phyloP scores from a whole-genome alignment of 2,329 filamentous ascomycete species.

The Helotiales sp. region DNA sequence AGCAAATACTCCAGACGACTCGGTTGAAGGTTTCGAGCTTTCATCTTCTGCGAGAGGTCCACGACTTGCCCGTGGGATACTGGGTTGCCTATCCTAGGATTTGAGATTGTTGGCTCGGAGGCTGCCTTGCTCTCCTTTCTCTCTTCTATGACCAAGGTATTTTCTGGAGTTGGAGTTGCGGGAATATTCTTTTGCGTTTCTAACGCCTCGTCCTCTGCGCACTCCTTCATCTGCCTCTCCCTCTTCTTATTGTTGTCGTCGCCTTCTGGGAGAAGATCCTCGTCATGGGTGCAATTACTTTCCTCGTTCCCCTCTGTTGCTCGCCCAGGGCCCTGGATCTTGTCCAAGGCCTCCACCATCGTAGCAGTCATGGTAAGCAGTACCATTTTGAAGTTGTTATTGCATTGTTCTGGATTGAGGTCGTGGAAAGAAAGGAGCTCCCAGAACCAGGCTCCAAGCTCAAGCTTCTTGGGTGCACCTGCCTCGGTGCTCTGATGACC shows the following conservation, averaged over 20 bases:
- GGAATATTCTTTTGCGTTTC: conserved; percentile 1
- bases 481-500: conserved; percentile 25
- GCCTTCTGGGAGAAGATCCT: not conserved
- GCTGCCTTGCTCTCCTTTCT: not conserved
- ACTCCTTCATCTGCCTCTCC: not conserved
- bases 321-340: conserved; percentile 36
- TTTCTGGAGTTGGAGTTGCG: not conserved
- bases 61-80: conserved; percentile 75
- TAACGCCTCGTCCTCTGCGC: not conserved
- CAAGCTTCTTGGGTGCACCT: conserved; percentile 27
- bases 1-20: conserved; percentile 73
- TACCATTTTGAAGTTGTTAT: conserved; percentile 61
- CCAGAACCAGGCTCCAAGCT: not conserved
- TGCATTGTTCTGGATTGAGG: conserved; percentile 13
- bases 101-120: conserved; percentile 54
- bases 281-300: not conserved
- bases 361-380: conserved; percentile 75
- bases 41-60: conserved; percentile 61
- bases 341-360: conserved; percentile 65
- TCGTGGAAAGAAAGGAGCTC: not conserved
- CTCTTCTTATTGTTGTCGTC: not conserved
- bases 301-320: not conserved
- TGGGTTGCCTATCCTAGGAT: conserved; percentile 60
- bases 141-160: not conserved
- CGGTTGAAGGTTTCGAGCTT: conserved; percentile 40